phyloP scores from a whole-genome alignment of 768 basidiomycete genomes.

The Collybia sordida region DNA sequence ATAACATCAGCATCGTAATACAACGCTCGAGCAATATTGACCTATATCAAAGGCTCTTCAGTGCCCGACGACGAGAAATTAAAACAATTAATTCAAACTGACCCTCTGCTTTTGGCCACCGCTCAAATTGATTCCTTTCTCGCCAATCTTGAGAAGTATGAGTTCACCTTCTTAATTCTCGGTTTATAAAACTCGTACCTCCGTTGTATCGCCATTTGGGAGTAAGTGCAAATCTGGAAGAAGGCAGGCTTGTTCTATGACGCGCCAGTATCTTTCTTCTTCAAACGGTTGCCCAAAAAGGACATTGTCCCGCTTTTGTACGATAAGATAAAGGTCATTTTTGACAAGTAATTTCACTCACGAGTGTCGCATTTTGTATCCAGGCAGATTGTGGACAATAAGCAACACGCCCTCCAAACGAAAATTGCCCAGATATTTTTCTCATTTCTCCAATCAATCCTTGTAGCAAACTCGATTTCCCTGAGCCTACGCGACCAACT shows the following conservation, averaged over 20 bases:
- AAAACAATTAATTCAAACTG: slow-evolving; percentile 6
- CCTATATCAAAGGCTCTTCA: slow-evolving; percentile 23
- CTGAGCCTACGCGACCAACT: slow-evolving; percentile 69
- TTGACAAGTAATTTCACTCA: slow-evolving; percentile 21
- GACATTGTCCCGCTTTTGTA: slow-evolving; percentile 58
- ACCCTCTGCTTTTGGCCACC: slow-evolving; percentile 69
- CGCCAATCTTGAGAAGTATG: slow-evolving; percentile 50
- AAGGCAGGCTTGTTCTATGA: slow-evolving; percentile 57
- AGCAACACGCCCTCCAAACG: slow-evolving; percentile 62
- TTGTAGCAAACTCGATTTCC: slow-evolving; percentile 62
- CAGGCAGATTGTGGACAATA: slow-evolving; percentile 77
- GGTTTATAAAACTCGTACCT: slow-evolving; percentile 36
- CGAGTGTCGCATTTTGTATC: slow-evolving; percentile 71
- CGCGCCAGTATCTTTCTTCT: slow-evolving; percentile 64
- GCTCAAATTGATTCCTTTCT: slow-evolving; percentile 66
- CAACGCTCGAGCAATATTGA: slow-evolving; percentile 70
- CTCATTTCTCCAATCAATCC: slow-evolving; percentile 75
- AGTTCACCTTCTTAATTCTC: background rate
- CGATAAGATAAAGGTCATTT: too few relatives aligned
- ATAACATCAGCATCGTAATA: slow-evolving; percentile 65
- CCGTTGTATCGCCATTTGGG: slow-evolving; percentile 70
- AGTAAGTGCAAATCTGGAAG: slow-evolving; percentile 64
- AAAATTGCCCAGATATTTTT: slow-evolving; percentile 45
- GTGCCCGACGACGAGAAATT: background rate
- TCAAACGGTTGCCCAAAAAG: slow-evolving; percentile 66